Percentiles rank a stretch among this genome's conserved stretches.
phyloP scores from a whole-genome alignment of 1,284 basidiomycete genomes.

The Apiotrichum montevideense region DNA sequence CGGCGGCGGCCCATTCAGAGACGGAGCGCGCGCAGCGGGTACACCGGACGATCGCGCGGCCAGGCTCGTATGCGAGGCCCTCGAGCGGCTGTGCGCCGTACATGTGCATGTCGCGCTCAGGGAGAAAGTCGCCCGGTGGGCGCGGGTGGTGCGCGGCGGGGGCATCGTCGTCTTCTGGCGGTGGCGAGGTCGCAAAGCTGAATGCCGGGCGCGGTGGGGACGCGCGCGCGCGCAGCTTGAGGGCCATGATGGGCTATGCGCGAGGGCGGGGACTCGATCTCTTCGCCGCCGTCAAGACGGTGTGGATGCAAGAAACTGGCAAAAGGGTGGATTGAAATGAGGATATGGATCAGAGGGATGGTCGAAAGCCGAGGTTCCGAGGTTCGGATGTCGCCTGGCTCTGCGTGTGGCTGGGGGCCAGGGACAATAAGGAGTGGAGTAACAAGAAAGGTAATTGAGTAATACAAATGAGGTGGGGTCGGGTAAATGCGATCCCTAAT shows the following conservation, averaged over 20 bases:
- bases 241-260: conserved; percentile 21
- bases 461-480: neutral
- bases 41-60: conserved; percentile 67
- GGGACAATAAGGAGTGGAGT: conserved; percentile 13
- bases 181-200: conserved; percentile 24
- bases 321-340: no score
- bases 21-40: conserved; percentile 69
- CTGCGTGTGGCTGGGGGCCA: no score
- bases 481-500: conserved; percentile 1
- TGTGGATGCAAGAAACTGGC: no score
- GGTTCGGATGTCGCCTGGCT: no score
- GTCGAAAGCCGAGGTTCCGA: no score
- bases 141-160: conserved; percentile 18
- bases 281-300: no score
- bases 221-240: conserved; percentile 25
- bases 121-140: conserved; percentile 73
- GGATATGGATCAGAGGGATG: no score
- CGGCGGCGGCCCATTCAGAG: conserved; percentile 63
- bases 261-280: neutral
- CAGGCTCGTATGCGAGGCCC: conserved; percentile 48
- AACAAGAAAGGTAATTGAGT: neutral
- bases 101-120: conserved; percentile 76
- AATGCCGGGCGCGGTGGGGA: conserved; percentile 28
- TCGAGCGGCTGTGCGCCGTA: conserved; percentile 68
- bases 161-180: conserved; percentile 6